phyloP scores from a whole-genome alignment of 78 protist genomes.

The Diacronema lutheri region DNA sequence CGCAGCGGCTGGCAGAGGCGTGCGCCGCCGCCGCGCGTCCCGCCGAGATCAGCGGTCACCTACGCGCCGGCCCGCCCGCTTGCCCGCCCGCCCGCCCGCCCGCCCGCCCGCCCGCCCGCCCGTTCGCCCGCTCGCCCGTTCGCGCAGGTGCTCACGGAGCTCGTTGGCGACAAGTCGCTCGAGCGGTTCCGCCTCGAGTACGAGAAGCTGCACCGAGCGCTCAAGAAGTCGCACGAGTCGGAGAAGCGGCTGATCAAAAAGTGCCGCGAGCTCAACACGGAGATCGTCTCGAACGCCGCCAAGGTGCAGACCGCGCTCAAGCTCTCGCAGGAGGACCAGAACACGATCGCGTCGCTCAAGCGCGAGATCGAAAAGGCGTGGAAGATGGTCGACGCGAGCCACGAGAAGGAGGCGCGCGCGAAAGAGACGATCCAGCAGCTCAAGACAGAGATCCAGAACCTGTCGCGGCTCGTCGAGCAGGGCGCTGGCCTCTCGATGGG shows the following conservation, averaged over 20 bases:
- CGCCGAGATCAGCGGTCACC: no score
- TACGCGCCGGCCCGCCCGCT: no score
- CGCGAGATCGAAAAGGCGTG: conserved; percentile 84
- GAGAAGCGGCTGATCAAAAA: conserved; percentile 80
- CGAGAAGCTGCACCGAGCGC: conserved; percentile 74
- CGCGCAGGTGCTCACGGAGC: conserved; percentile 61
- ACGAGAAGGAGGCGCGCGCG: conserved; percentile 79
- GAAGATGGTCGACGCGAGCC: conserved; percentile 81
- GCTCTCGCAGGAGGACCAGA: conserved; percentile 77
- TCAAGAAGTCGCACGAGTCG: conserved; percentile 76
- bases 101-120: background rate
- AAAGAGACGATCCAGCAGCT: conserved; percentile 77
- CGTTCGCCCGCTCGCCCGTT: background rate
- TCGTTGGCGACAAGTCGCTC: conserved; percentile 73
- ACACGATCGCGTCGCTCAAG: conserved; percentile 72
- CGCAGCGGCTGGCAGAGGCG: no score
- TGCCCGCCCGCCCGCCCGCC: no score
- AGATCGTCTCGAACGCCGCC: conserved; percentile 83
- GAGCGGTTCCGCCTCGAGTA: conserved; percentile 82
- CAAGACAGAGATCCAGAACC: conserved; percentile 68
- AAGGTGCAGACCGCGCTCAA: conserved; percentile 73
- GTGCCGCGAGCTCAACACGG: conserved; percentile 57
- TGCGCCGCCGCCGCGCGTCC: no score
- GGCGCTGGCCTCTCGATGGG: conserved; percentile 73
- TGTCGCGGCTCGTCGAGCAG: conserved; percentile 71